Percentiles rank a stretch among this genome's conserved stretches.
These are phyloP conservation scores for Candolleomyces efflorescens DNA, from an alignment of 768 basidiomycete species.

Conservation along the genomic window DNA sequence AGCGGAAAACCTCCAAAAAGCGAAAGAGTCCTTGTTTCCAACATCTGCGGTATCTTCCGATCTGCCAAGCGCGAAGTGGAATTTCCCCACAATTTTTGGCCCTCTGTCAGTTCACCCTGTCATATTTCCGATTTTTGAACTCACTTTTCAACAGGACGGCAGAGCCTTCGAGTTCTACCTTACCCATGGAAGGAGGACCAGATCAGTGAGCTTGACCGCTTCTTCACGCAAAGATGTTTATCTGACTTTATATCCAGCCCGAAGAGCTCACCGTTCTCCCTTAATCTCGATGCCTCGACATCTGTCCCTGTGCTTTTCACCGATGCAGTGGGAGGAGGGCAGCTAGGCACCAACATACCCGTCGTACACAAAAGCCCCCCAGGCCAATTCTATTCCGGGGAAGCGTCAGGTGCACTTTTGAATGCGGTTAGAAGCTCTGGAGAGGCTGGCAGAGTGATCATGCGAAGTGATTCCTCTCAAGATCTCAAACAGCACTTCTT, in stretches of 20 bases:
- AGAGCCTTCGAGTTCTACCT: constrained; percentile 19
- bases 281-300: constrained; percentile 48
- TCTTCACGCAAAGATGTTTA: neutral
- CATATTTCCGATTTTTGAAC: constrained; percentile 1
- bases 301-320: constrained; percentile 47
- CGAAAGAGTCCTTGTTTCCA: constrained; percentile 35
- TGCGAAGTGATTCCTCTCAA: constrained; percentile 34
- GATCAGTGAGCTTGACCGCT: constrained; percentile 26
- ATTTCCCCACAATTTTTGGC: constrained; percentile 61
- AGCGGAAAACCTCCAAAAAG: constrained; percentile 3
- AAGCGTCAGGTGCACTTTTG: constrained; percentile 47
- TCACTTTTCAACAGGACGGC: constrained; percentile 27
- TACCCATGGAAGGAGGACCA: neutral
- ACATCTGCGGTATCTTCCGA: constrained; percentile 17
- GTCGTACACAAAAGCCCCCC: constrained; percentile 40
- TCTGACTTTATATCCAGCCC: constrained; percentile 16
- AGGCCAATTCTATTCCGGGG: constrained; percentile 56
- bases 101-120: constrained; percentile 44
- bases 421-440: constrained; percentile 48
- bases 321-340: constrained; percentile 29
- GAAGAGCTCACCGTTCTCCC: constrained; percentile 32
- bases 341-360: constrained; percentile 30
- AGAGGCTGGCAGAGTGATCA: constrained; percentile 42
- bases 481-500: constrained; percentile 44
- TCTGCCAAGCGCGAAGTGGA: constrained; percentile 27